Conservation (phyloP, 2,329 filamentous ascomycete species). For the Blastomyces percursus region DNA sequence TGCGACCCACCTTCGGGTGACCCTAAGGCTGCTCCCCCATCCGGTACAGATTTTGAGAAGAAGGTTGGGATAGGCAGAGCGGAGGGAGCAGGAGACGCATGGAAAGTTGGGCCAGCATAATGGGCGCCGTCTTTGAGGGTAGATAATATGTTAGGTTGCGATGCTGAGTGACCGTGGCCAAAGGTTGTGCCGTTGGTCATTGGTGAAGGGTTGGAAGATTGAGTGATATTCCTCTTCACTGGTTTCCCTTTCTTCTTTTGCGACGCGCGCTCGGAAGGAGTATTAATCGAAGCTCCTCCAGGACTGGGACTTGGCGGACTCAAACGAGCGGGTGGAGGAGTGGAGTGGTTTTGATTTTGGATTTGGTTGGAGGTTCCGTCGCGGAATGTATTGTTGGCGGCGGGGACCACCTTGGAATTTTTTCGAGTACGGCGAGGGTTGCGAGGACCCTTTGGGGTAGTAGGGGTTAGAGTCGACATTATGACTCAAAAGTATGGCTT, state of each 20-base stretch:
- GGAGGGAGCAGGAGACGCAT: constrained; percentile 84
- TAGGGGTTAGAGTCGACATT: constrained; percentile 38
- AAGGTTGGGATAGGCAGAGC: constrained; percentile 86
- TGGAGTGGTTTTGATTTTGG: neutral
- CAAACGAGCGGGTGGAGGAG: constrained; percentile 22
- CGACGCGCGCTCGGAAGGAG: constrained; percentile 18
- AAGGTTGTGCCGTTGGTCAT: constrained; percentile 13
- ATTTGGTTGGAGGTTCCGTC: neutral
- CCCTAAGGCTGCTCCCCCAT: constrained; percentile 28
- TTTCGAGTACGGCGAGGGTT: constrained; percentile 29
- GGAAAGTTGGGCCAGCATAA: constrained; percentile 90
- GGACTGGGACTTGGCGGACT: constrained; percentile 28
- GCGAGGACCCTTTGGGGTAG: constrained; percentile 30
- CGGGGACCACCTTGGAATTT: constrained; percentile 21
- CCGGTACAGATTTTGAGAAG: constrained; percentile 62
- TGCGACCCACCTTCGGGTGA: constrained; percentile 30
- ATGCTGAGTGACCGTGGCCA: constrained; percentile 25
- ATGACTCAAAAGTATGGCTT: constrained; percentile 30
- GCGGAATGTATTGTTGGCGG: neutral
- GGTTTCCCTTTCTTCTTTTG: constrained; percentile 30
- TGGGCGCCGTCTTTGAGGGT: constrained; percentile 29
- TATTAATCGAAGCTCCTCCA: constrained; percentile 23
- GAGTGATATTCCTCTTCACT: constrained; percentile 27
- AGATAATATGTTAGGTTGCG: constrained; percentile 34
- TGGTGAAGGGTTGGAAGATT: constrained; percentile 18